Evolutionary conservation across 768 basidiomycete species (phyloP), one percentile per base, ranked within the genome.

Genomic region (Mycena chlorophos): DNA sequence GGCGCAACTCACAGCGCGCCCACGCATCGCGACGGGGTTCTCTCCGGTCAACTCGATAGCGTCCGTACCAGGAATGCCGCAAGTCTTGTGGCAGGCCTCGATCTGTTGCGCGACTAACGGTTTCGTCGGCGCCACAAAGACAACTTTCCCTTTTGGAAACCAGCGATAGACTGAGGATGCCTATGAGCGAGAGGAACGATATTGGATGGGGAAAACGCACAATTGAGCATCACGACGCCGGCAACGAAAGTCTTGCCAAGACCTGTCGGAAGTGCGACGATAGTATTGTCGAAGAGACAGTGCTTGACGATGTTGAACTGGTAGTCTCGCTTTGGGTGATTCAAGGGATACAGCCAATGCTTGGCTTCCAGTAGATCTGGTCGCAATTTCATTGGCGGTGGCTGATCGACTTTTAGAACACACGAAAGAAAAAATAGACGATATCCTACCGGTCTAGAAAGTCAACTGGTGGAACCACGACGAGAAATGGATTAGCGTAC

Each of bases 211-310:
- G 2, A 20, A 27, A 5, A 65, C 71, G 38, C 64, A 93, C 93
- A 96, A 66, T 95, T 96, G 26, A 95, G 73, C 96, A 99, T 98
- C 20, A 99, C 82, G 2, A 92, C 93, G 1, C 96, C 94, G 3
- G 97, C 97, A 56, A 99, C 89, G 65, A 99, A 98, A 0, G 97
- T 99, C 74, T 99, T 99, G 16, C 97, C 97, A 13, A 98, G 75
- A 42, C 97, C 97, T 0, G 97, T 99, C 2, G 97, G 97, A 14
- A 99, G 74, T 0, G 94, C 89, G 26, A 98, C 94, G 6, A 99
- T 81, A 5, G 92, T 91, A 66, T 99, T 98, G 23, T 98, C 90
- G 65, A 90, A 93, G 22, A 99, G 78, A 63, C 86, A 89, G 27
- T 83, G 79, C 65, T 80, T 85, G 55, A 93, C 88, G 56, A 99